Conservation (phyloP, 2,329 filamentous ascomycete species). For the Sphaerostilbella broomeana region DNA sequence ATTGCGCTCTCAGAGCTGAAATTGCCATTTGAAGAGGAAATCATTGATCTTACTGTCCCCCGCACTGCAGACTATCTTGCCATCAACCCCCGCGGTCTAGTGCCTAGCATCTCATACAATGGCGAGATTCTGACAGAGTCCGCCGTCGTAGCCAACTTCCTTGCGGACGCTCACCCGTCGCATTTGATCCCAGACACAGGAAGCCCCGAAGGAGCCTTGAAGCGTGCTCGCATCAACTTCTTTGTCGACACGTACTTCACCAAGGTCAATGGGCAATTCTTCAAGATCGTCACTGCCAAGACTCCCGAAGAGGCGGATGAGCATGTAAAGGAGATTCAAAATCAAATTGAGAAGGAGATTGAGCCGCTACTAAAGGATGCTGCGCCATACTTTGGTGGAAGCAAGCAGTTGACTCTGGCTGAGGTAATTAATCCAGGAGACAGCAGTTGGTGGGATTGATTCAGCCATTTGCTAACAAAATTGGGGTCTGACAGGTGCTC, state of each 20-base stretch:
- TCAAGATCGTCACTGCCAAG: constrained; percentile 41
- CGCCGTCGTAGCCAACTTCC: constrained; percentile 64
- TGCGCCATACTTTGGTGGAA: constrained; percentile 58
- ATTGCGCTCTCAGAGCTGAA: constrained; percentile 62
- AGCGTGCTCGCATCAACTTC: constrained; percentile 60
- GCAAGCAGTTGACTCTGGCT: constrained; percentile 59
- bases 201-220: constrained; percentile 48
- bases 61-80: constrained; percentile 68
- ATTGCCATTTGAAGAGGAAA: constrained; percentile 61
- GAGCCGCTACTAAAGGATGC: constrained; percentile 59
- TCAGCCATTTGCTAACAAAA: constrained; percentile 5
- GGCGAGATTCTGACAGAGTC: constrained; percentile 67
- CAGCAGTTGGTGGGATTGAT: too few species aligned
- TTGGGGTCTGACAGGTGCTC: constrained; percentile 49
- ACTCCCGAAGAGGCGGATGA: constrained; percentile 44
- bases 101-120: constrained; percentile 62
- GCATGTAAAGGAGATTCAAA: constrained; percentile 45
- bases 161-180: constrained; percentile 62
- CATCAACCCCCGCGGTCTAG: constrained; percentile 72
- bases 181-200: constrained; percentile 54
- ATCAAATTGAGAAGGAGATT: constrained; percentile 59
- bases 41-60: constrained; percentile 63
- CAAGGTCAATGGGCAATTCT: constrained; percentile 49
- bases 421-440: constrained; percentile 49
- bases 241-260: constrained; percentile 64